Percentiles rank a stretch among this genome's conserved stretches.
These are phyloP conservation scores for Alternaria burnsii DNA, from an alignment of 2,329 filamentous ascomycete species.

Conservation along the genomic window DNA sequence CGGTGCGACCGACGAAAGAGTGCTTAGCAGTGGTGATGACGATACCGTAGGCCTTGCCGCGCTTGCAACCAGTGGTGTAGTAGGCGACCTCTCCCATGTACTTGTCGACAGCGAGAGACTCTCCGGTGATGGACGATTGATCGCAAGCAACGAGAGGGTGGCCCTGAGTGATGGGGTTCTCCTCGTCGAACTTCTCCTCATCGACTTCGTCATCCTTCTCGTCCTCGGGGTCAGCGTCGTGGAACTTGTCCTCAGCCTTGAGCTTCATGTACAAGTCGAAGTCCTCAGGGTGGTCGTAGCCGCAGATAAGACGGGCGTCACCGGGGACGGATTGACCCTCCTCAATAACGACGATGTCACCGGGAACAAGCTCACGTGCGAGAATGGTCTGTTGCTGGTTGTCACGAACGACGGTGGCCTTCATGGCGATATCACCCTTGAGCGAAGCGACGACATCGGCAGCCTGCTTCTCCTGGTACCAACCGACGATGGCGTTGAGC, in stretches of 20 bases:
- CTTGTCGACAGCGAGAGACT: slow-evolving; percentile 80
- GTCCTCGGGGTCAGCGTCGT: slow-evolving; percentile 67
- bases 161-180: slow-evolving; percentile 64
- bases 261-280: slow-evolving; percentile 73
- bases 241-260: slow-evolving; percentile 60
- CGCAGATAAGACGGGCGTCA: slow-evolving; percentile 76
- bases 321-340: slow-evolving; percentile 76
- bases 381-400: slow-evolving; percentile 74
- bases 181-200: slow-evolving; percentile 67
- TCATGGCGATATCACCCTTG: slow-evolving; percentile 83
- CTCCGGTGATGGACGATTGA: slow-evolving; percentile 82
- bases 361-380: slow-evolving; percentile 77
- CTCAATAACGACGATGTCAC: slow-evolving; percentile 78
- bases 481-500: slow-evolving; percentile 79
- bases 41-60: slow-evolving; percentile 77
- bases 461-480: slow-evolving; percentile 83
- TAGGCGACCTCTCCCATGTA: slow-evolving; percentile 79
- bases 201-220: slow-evolving; percentile 68
- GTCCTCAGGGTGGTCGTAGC: slow-evolving; percentile 73
- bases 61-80: slow-evolving; percentile 85
- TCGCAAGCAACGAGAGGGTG: slow-evolving; percentile 75
- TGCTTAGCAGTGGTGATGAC: slow-evolving; percentile 72
- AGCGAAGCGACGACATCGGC: slow-evolving; percentile 72
- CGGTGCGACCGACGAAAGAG: slow-evolving; percentile 81
- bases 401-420: slow-evolving; percentile 72